Base-by-base conservation (phyloP, 768 basidiomycete genomes). In the Ramaria sp. region DNA sequence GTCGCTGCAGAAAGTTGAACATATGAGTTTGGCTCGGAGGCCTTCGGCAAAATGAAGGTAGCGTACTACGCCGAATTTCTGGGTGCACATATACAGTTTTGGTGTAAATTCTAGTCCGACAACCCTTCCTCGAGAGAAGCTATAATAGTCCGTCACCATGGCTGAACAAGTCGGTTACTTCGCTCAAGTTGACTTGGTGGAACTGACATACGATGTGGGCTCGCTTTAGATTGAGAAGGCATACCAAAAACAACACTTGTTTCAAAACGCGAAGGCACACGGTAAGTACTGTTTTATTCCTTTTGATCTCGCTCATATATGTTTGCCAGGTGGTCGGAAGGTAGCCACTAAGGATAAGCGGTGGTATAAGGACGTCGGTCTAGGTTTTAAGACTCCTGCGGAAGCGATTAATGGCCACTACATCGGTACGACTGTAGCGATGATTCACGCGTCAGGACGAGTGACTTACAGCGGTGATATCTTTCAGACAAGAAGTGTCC, bases 351-450 rank as follows among this genome's bases (percentile, higher is more conserved):
- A 86, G 81, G 88, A 91, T 63, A 96, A 87, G 82, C 80, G 96
- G 71, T 99, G 96, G 95, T 96, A 89, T 78, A 98, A 97, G 83
- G 92, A 97, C 75, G 88, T 96, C 67, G 94, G 94, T 66, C 78
- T 97, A 59, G 91, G 91, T 47, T 96, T 90, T 78, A 93, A 97
- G 82, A 98, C 93, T 30, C 96, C 96, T 48, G 66, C 84, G 62
- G 94, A 97, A 66, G 96, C 96, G 54, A 91, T 98, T 70, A 91
- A 81, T 56, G 96, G 93, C 68, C 88, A 91, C 63, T 99, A 98
- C 78, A 88, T 96, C 67, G 92, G 91, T 93, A 70, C 61, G 91
- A 20, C 20, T 39, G 45, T 19, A 12, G 37, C 27, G 17, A 3
- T 46, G 31, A 19, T 48, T 34, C 30, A 27, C 22, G 33, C 27